Evolutionary conservation across 257 asterid species (phyloP), one percentile per base, ranked within the genome.

Genomic region (Mentha longifolia): DNA sequence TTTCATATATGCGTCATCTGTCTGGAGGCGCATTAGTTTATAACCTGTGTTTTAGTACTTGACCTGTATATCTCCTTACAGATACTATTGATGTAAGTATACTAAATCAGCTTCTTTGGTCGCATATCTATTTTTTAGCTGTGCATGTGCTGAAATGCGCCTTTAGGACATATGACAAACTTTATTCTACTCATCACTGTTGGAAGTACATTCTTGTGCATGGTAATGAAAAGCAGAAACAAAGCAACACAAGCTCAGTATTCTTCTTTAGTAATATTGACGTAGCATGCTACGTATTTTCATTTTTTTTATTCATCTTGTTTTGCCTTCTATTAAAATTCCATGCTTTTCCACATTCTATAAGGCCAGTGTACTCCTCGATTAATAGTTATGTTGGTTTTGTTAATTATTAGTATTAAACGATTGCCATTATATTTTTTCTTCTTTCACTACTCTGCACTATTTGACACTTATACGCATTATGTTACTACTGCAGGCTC

Each of bases 401-500:
- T 55, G 11, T 9, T 25, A 50, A 70, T 68, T 61, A 8, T 8
- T 28, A n/a, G n/a, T n/a, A 42, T 66, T 54, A 7, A 41, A 37
- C 59, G 71, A 42, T 71, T 37, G 54, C 49, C 25, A 14, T 7
- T 43, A 9, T 31, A 42, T 39, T 42, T 54, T 71, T 73, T 54
- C 57, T 54, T 49, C 49, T 0, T 43, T 30, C 20, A 11, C 74
- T 68, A 25, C 72, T 63, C 46, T 50, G 37, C 59, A 11, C 56
- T 17, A 54, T 82, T 42, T 61, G 58, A 71, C 62, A 56, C 72
- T 37, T 65, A 43, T 28, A 6, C 49, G 73, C 67, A 54, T 11
- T 51, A 49, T 57, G 54, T 60, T n/a, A 42, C 63, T 77, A 39
- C 71, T 79, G 81, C 85, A 95, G 99, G 80, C 97, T 95, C 74